Conservation (phyloP, 2,329 filamentous ascomycete genomes). For the Stemphylium lycopersici region DNA sequence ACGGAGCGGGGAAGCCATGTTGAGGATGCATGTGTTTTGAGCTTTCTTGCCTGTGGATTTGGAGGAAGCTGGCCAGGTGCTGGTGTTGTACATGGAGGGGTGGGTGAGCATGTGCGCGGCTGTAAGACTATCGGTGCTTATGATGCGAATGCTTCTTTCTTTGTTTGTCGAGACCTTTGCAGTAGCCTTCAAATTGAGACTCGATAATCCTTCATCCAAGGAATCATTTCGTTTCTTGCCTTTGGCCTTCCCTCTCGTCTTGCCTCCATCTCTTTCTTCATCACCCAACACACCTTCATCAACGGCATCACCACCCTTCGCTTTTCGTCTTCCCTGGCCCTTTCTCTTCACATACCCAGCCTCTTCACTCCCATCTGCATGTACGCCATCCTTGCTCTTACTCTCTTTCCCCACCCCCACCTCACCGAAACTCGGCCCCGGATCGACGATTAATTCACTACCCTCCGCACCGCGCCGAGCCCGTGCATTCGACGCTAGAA, state of each 20-base stretch:
- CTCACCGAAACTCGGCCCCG: conserved; percentile 22
- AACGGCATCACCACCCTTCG: conserved; percentile 14
- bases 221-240: conserved; percentile 16
- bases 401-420: not conserved
- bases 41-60: conserved; percentile 24
- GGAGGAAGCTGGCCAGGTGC: not conserved
- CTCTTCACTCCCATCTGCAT: conserved; percentile 13
- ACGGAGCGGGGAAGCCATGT: conserved; percentile 67
- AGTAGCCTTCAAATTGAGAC: conserved; percentile 5
- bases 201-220: conserved; percentile 16
- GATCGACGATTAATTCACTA: conserved; percentile 57
- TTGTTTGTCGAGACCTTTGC: not conserved
- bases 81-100: conserved; percentile 11
- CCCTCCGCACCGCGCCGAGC: conserved; percentile 62
- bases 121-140: conserved; percentile 60
- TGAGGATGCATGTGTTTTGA: conserved; percentile 61
- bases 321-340: conserved; percentile 41
- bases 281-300: conserved; percentile 16
- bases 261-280: conserved; percentile 10
- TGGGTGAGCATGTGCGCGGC: conserved; percentile 54
- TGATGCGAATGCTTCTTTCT: conserved; percentile 50
- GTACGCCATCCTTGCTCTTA: not conserved
- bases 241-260: conserved; percentile 16
- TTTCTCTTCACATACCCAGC: conserved; percentile 41
- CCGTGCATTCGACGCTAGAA: conserved; percentile 60